Percentiles rank a stretch among this genome's conserved stretches.
Conservation (phyloP, 805 yeast species). For the Yarrowia porcina region DNA sequence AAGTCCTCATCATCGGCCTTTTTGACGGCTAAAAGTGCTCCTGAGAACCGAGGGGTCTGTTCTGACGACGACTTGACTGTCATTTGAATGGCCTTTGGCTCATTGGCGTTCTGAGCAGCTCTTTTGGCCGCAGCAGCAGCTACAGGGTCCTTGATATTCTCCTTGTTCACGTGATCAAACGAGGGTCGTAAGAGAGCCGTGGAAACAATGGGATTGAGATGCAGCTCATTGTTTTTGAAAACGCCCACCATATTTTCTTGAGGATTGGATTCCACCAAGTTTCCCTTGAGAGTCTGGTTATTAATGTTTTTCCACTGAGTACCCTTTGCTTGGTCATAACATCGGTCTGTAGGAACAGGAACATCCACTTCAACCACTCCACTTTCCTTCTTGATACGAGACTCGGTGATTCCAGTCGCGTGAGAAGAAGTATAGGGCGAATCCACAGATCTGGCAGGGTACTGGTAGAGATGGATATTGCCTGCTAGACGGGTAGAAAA, state of each 20-base stretch:
- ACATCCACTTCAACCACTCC: conserved; percentile 69
- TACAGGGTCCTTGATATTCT: conserved; percentile 42
- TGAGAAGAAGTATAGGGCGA: conserved; percentile 42
- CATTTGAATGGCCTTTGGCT: conserved; percentile 70
- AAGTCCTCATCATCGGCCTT: conserved; percentile 59
- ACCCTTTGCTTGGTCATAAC: conserved; percentile 62
- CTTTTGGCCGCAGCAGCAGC: conserved; percentile 41
- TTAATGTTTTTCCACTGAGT: conserved; percentile 62
- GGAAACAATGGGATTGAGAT: conserved; percentile 59
- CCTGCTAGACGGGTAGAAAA: conserved; percentile 38
- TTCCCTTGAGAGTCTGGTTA: conserved; percentile 68
- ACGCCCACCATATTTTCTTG: conserved; percentile 42
- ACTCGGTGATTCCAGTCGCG: conserved; percentile 43
- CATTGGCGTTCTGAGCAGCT: conserved; percentile 41
- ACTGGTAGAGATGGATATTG: conserved; percentile 51
- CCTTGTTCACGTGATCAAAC: conserved; percentile 72
- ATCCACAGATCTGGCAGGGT: conserved; percentile 54
- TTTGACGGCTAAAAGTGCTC: conserved; percentile 65
- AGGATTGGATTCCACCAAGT: conserved; percentile 41
- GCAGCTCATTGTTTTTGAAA: conserved; percentile 49
- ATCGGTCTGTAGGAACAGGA: conserved; percentile 65
- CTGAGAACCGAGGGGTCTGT: conserved; percentile 60
- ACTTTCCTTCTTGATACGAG: conserved; percentile 59
- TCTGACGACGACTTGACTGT: conserved; percentile 61
- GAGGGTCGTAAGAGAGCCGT: conserved; percentile 78